Evolutionary conservation across 2,329 filamentous ascomycete genomes (phyloP).

Genomic region (Fusarium penzigii): DNA sequence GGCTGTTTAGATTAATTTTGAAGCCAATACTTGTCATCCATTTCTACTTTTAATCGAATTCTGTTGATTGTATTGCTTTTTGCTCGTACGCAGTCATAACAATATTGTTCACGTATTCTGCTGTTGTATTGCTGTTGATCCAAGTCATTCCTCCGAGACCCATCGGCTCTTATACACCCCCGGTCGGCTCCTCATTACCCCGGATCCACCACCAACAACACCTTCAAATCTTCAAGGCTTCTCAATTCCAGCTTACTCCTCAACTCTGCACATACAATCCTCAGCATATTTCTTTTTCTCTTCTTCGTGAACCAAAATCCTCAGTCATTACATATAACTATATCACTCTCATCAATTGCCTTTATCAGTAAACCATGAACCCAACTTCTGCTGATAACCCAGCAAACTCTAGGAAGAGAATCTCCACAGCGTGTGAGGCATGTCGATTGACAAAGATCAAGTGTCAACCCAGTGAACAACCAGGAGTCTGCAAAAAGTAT

Average conservation of each 20-base stretch:
- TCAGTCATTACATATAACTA: too few relatives aligned
- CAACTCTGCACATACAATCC: not conserved
- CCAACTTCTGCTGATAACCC: conserved; percentile 12
- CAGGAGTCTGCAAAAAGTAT: conserved; percentile 54
- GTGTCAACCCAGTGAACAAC: conserved; percentile 49
- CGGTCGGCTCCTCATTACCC: conserved; percentile 18
- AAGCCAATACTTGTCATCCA: too few relatives aligned
- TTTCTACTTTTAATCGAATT: too few relatives aligned
- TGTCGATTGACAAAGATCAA: conserved; percentile 56
- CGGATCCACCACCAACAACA: conserved; percentile 4
- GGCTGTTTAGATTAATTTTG: too few relatives aligned
- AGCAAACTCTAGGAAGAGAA: conserved; percentile 25
- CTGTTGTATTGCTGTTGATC: not conserved
- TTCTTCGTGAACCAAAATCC: too few relatives aligned
- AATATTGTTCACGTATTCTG: too few relatives aligned
- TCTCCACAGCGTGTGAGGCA: conserved; percentile 52
- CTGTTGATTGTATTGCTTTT: too few relatives aligned
- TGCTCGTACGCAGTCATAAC: too few relatives aligned
- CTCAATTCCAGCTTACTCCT: not conserved
- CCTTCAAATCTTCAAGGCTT: not conserved
- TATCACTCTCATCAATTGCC: not conserved
- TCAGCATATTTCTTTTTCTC: not conserved
- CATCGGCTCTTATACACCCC: conserved; percentile 14
- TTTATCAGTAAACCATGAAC: conserved; percentile 8
- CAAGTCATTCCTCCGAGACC: conserved; percentile 9